phyloP scores from a whole-genome alignment of 257 asterid species.

The Thymus mandschuricus region DNA sequence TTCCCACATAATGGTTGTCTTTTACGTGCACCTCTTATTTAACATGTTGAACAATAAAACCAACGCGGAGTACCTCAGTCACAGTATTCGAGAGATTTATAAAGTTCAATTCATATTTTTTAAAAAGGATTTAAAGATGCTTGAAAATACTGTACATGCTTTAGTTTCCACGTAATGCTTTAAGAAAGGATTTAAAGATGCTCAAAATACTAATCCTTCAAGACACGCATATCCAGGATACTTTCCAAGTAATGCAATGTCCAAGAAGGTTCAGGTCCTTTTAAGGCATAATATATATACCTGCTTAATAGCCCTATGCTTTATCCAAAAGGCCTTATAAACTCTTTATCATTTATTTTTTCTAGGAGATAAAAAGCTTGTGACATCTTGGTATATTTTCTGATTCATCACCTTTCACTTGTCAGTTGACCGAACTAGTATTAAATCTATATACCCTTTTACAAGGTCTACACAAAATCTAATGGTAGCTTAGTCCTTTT shows the following conservation, averaged over 20 bases:
- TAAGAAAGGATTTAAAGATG: neutral
- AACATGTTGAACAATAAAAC: neutral
- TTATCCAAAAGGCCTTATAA: neutral
- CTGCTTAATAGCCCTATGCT: neutral
- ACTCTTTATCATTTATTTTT: neutral
- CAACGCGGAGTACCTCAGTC: neutral
- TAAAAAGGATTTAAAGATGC: neutral
- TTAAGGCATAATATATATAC: neutral
- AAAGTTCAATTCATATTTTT: neutral
- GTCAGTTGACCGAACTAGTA: neutral
- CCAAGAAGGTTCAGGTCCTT: slow-evolving; percentile 10
- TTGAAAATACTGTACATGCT: neutral
- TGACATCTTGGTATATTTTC: slow-evolving; percentile 1
- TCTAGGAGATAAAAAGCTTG: slow-evolving; percentile 14
- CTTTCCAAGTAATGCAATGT: neutral
- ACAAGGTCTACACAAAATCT: neutral
- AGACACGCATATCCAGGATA: slow-evolving; percentile 9
- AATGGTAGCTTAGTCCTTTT: neutral
- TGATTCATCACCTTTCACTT: neutral
- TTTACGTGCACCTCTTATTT: neutral
- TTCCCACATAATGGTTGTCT: neutral
- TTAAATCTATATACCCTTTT: neutral
- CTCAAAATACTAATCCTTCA: neutral
- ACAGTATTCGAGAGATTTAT: neutral
- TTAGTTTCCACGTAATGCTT: neutral